A percentile compares a stretch with the other conserved stretches of the same genome.
These are phyloP conservation scores for Saksenaea vasiformis DNA, from an alignment of 371 early-diverging fungal genomes.

Conservation along the genomic window DNA sequence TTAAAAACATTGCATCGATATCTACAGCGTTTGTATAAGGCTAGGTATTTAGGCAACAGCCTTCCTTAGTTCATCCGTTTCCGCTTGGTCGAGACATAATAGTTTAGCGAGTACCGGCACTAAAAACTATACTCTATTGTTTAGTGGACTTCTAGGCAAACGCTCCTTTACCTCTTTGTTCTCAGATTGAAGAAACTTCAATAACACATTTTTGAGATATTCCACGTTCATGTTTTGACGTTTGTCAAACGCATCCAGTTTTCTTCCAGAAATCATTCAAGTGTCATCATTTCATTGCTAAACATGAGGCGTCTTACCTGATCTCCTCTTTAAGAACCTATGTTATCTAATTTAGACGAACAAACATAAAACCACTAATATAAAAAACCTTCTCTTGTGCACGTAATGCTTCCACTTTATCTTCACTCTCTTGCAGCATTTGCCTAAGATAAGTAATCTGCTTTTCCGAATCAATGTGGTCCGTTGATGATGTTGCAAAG, in stretches of 20 bases:
- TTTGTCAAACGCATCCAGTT: conserved; percentile 60
- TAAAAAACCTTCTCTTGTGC: conserved; percentile 59
- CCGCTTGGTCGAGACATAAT: conserved; percentile 40
- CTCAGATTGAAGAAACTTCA: conserved; percentile 58
- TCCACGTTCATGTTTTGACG: conserved; percentile 66
- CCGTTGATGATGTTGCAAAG: conserved; percentile 24
- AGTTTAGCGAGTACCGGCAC: conserved; percentile 50
- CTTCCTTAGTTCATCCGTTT: conserved; percentile 32
- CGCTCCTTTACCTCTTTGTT: conserved; percentile 50
- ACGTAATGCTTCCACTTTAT: conserved; percentile 46
- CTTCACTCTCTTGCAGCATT: conserved; percentile 63
- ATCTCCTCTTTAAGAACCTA: conserved; percentile 49
- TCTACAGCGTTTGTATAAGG: too few relatives aligned
- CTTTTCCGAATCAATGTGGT: conserved; percentile 27
- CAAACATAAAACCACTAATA: neutral
- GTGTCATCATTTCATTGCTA: neutral
- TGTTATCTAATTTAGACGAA: neutral
- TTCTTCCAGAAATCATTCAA: conserved; percentile 26
- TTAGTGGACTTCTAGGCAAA: neutral
- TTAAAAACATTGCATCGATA: too few relatives aligned
- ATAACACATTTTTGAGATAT: conserved; percentile 65
- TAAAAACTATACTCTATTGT: conserved; percentile 27
- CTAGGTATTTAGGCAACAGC: conserved; percentile 1
- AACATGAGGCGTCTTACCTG: conserved; percentile 21
- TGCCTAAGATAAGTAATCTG: conserved; percentile 58